Evolutionary conservation across 2,329 filamentous ascomycete species (phyloP), one percentile per base, ranked within the genome.

Genomic region (Nannizzia gypsea): DNA sequence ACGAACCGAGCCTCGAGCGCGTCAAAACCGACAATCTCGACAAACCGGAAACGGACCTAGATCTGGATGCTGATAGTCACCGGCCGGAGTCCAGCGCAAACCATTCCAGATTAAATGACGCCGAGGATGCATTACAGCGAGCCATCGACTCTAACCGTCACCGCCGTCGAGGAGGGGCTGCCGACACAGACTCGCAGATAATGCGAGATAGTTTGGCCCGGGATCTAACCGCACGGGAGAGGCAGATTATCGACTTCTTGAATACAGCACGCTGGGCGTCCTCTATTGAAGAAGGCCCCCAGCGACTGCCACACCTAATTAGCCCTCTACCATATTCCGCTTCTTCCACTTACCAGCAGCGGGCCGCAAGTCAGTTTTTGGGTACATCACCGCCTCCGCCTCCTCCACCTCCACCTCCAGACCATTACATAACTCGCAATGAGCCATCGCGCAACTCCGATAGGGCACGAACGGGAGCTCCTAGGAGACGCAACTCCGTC

Each of bases 211-310:
- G 65, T 55, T 59, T 73, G 56, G 67, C 73, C 36, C 70, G 73
- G 50, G 71, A 73, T 59, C 69, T 76, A 55, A 73, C 70, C 2
- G 72, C 75, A 58, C 69, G 73, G 56, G 75, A 77, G 64, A 70
- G 74, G 58, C 66, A 74, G 59, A 73, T 77, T 36, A 70, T 76
- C 61, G 73, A 76, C 54, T 74, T 74, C 58, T 62, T 77, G 62
- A 74, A 75, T 61, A 70, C 72, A 22, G 71, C 72, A 44, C 70
- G 73, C 44, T 75, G 70, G 70, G 69, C 71, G 6, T 69, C 72
- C 34, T 58, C 63, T 20, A 63, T 60, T 59, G 63, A 65, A 57
- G 64, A 63, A 56, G 62, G 62, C 1, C 50, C 40, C 13, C 55
- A 56, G 40, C 20, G 72, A 71, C 67, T 68, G 42, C 65, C 67